Evolutionary conservation across 148 eudicot genomes (phyloP), one percentile per base, ranked within the genome.

Genomic region (Diospyros lotus): DNA sequence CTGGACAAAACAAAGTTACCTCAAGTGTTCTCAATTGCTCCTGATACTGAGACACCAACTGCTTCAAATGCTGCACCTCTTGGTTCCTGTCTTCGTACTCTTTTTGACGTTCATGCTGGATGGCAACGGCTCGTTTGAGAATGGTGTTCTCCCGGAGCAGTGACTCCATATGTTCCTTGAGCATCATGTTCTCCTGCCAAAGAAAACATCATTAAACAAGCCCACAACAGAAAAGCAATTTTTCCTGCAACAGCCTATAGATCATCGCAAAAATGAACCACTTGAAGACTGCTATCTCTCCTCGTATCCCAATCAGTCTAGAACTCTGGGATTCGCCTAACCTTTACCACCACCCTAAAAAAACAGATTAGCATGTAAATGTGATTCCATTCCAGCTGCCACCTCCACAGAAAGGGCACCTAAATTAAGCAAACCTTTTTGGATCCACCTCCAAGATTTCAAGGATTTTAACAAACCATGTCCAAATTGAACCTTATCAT

Each of bases 101-200:
- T 80, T 91, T 94, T 61, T 89, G 95, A 9, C 98, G 93, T 72
- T 90, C 90, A 68, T 88, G 92, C 73, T 91, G 97, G 55, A 87
- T 94, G 65, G 90, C 79, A 43, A 94, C 95, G 65, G 90, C 95
- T 62, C 93, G 93, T 66, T 92, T 94, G 42, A 94, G 90, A 81
- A 90, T 92, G 45, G 74, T 71, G 65, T 94, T 94, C 72, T 93
- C 97, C 15, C 89, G 85, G 60, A 87, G 76, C 60, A 88, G 76
- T 7, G 65, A 87, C 73, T 89, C 90, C 73, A 84, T 82, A 74
- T 92, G 98, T 76, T 89, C 93, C 89, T 90, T 94, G 73, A 92
- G 80, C 87, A 89, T 82, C 69, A 76, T 56, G 74, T 90, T 92
- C 75, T 90, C 98, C 98, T 94, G 80, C 39, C 40, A 77, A 39